A percentile compares a stretch with the other conserved stretches of the same genome.
Conservation (phyloP, 352 stramenopile species). For the Peronospora belbahrii region DNA sequence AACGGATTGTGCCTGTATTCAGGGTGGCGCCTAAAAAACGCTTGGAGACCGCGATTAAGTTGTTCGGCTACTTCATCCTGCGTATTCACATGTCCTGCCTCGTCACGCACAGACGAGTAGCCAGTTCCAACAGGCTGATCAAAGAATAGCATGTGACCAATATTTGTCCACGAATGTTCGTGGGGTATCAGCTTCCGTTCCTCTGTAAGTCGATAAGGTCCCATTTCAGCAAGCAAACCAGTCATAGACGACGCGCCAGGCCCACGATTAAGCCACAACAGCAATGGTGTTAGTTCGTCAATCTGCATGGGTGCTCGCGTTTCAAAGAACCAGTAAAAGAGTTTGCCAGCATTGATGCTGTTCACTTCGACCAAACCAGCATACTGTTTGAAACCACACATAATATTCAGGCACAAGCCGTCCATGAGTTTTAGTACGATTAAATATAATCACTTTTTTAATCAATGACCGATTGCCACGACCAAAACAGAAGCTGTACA, state of each 20-base stretch:
- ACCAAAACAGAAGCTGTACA: conserved; percentile 13
- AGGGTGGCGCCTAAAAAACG: conserved; percentile 86
- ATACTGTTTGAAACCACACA: conserved; percentile 54
- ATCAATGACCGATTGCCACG: conserved; percentile 12
- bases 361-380: conserved; percentile 64
- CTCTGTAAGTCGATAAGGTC: conserved; percentile 59
- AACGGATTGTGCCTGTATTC: conserved; percentile 61
- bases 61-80: conserved; percentile 72
- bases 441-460: conserved; percentile 17
- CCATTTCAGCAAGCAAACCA: conserved; percentile 67
- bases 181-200: conserved; percentile 69
- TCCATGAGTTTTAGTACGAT: conserved; percentile 19
- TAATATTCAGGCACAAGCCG: conserved; percentile 19
- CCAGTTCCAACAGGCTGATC: conserved; percentile 78
- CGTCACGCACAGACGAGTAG: conserved; percentile 65
- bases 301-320: conserved; percentile 36
- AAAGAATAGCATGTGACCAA: conserved; percentile 82
- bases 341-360: conserved; percentile 35
- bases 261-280: conserved; percentile 79
- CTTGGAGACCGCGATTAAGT: conserved; percentile 88
- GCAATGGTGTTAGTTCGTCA: conserved; percentile 45
- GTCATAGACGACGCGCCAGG: conserved; percentile 77
- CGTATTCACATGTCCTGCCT: conserved; percentile 58
- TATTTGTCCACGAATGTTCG: conserved; percentile 56
- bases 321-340: conserved; percentile 88